A percentile compares a stretch with the other conserved stretches of the same genome.
These are phyloP conservation scores for Crithidia mellificae DNA, from an alignment of 208 protist species.

Conservation along the genomic window DNA sequence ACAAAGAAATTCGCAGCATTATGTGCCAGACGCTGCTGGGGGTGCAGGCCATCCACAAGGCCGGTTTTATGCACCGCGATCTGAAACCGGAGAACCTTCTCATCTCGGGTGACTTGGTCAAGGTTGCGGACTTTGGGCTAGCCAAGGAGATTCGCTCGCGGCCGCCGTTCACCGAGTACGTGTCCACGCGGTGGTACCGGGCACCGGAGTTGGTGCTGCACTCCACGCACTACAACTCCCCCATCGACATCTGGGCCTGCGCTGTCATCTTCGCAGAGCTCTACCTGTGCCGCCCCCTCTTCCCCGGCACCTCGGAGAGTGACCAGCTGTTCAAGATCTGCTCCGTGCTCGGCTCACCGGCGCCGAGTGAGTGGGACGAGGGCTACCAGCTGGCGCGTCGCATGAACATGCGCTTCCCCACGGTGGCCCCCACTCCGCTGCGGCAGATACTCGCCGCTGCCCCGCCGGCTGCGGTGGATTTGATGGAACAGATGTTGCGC, in stretches of 20 bases:
- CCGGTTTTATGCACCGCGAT: constrained; percentile 97
- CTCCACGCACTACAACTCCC: constrained; percentile 90
- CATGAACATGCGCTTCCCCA: constrained; percentile 96
- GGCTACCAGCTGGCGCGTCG: constrained; percentile 87
- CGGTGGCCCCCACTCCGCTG: constrained; percentile 86
- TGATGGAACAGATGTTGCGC: constrained; percentile 95
- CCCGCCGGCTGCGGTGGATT: constrained; percentile 91
- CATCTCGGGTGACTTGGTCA: constrained; percentile 88
- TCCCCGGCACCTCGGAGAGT: constrained; percentile 88
- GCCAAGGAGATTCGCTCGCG: constrained; percentile 45
- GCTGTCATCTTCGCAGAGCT: constrained; percentile 98
- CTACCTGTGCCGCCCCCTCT: constrained; percentile 96
- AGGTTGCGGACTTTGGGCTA: constrained; percentile 95
- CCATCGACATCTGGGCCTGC: constrained; percentile 95
- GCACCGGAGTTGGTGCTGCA: constrained; percentile 98
- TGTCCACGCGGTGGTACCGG: constrained; percentile 98
- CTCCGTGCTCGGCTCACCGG: constrained; percentile 76
- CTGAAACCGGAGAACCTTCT: constrained; percentile 99
- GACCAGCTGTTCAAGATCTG: constrained; percentile 87
- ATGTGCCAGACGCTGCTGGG: constrained; percentile 93
- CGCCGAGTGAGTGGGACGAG: constrained; percentile 89
- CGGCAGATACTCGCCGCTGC: constrained; percentile 89
- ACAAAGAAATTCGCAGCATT: constrained; percentile 87
- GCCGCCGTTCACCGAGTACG: constrained; percentile 94
- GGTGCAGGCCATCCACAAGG: constrained; percentile 95